Evolutionary conservation across 306 rosid genomes (phyloP), one percentile per base, ranked within the genome.

Genomic region (Inga oerstediana): DNA sequence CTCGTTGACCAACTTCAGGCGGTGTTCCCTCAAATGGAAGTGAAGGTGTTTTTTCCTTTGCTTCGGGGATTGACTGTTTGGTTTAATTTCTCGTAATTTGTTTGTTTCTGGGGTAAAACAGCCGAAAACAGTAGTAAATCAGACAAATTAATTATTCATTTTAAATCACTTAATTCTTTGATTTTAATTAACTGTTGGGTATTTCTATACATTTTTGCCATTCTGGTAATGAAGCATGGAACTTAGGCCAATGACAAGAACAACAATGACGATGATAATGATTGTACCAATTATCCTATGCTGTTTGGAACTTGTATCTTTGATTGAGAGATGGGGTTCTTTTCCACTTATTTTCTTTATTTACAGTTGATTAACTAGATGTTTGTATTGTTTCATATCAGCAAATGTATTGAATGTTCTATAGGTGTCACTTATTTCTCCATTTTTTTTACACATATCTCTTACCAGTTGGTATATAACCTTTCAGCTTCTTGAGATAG

Each of bases 1-100:
- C 92, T 86, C 46, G 15, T 96, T 17, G 99, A 96, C 46, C 97
- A 92, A 5, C 94, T 96, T 35, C 89, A 84, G 14, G 75, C 90
- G 9, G 80, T 91, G 75, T 96, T 92, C 74, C 99, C 99, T 71
- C 91, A 88, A 9, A 94, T 94, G 97, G 99, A 94, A 44, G 83
- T 80, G 7, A 84, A 77, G 89, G 98, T 80, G 27, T 81, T 1
- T 76, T 49, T 3, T 30, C 5, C 35, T 34, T 12, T 0, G 1
- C 43, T 72, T 34, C 39, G 20, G 8, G 3, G 22, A 3, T 32
- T 80, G 22, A 41, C 13, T 37, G 17, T 45, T 16, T n/a, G 41
- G 35, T 62, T 65, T 62, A 7, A 20, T 72, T 65, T 72, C 2
- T 37, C 4, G 6, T 51, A 30, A 46, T 78, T 51, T 20, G 37